Base-by-base conservation (phyloP, 345 rosid genomes). In the Eucalyptus cladocalyx region DNA sequence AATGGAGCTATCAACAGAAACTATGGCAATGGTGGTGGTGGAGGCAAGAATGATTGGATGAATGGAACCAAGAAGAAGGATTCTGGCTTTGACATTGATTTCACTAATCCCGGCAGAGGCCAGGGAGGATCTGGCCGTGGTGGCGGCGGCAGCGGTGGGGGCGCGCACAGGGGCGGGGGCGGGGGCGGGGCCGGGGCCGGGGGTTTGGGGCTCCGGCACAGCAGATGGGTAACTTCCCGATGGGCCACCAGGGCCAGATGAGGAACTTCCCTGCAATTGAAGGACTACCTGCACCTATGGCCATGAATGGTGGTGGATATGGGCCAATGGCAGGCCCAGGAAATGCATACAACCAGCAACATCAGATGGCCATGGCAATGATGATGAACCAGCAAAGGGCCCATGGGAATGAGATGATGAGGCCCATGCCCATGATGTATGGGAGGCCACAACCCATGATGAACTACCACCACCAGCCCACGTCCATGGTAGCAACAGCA, bases 371-470 rank as follows among this genome's bases (percentile, higher is more conserved):
- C 83, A 76, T 76, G 83, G 42, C 13, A 93, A 95, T 90, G 98
- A 94, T 92, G 99, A 96, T 91, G 96, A 95, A 93, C 87, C 95
- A 92, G 40, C 97, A 94, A 58, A 91, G 90, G 42, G 89, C 89
- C 80, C 88, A 93, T 54, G 94, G 95, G 81, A 94, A 94, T 7
- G 99, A 93, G 9, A 97, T 96, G 97, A 95, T 92, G 83, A 40
- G 47, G 83, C 47, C 83, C 88, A 97, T 94, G 32, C 98, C 99
- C 0, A 93, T 95, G 98, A 97, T 95, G 98, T 96, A 97, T 88
- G 95, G 96, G 1, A 80, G 95, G 88, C 98, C 95, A 24, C 90
- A 93, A 9, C 96, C 96, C 1, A 91, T 95, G 1, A 92, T 92
- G 9, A 94, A 90, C 48, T 96, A 96, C 92, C 95, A 94, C 62